These are phyloP conservation scores for grape (Vitis vinifera) DNA, from an alignment of 164 flowering plant genomes.

Conservation along the genomic window ASM3070453v1 NC_081811.1:24519501-24520000, in stretches of 20 bases:
- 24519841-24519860: slow-evolving; percentile 95
- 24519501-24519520: too few species aligned
- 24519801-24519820: slow-evolving; percentile 88
- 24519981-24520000: slow-evolving; percentile 1
- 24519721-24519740: neutral
- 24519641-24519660: too few species aligned
- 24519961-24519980: neutral
- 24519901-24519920: neutral
- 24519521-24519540: too few species aligned
- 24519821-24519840: slow-evolving; percentile 96
- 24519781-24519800: slow-evolving; percentile 92
- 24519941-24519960: neutral
- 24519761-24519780: slow-evolving; percentile 79
- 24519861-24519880: slow-evolving; percentile 43
- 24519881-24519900: neutral
- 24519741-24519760: slow-evolving; percentile 79
- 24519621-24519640: too few species aligned
- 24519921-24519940: neutral
- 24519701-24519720: neutral
- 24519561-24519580: too few species aligned
- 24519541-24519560: too few species aligned
- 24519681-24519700: neutral
- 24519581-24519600: too few species aligned
- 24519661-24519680: neutral
- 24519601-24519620: too few species aligned